Base-by-base conservation (phyloP, 305 asterid species). In the Ilex paraguariensis region DNA sequence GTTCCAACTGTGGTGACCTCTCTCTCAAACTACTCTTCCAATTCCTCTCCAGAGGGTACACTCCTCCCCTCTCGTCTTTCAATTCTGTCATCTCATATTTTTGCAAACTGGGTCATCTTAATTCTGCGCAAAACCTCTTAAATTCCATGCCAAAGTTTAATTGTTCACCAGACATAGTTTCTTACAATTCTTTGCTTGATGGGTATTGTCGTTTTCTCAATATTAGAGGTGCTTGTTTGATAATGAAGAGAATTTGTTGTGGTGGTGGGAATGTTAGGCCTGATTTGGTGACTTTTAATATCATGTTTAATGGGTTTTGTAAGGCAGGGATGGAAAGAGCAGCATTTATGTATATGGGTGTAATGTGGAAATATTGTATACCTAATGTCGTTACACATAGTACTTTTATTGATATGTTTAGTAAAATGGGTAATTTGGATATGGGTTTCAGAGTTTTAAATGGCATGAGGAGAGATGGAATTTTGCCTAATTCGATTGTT, bases 11-110 rank as follows among this genome's bases (percentile, higher is more conserved):
- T 16, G 66, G 73, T 39, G 67, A 68, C 62, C 57, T 68, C 42
- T 68, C 73, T 15, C 42, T 61, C 13, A 68, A 68, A 53, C 73
- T 68, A 31, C 61, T 68, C 12, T 2, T 31, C 9, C 12, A 33
- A 54, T 68, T 68, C 53, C 33, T 68, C 5, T 54, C 59, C 57
- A 55, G 32, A 68, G 73, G 73, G 42, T 68, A 61, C 63, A 61
- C 17, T 42, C 69, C 65, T 39, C 69, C 58, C 21, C 51, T 58
- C 40, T 57, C 60, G 15, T 61, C 69, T 50, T 53, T 63, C 55
- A 69, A 63, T 42, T 63, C 64, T 31, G 40, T 58, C 53, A 44
- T 64, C 36, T 31, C 74, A 42, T 51, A 68, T 36, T 62, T 68
- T 7, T 56, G 63, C 67, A 48, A 33, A 16, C 33, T 49, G 59